Evolutionary conservation across 257 asterid genomes (phyloP).

Genomic region (Ilex asprella): DNA sequence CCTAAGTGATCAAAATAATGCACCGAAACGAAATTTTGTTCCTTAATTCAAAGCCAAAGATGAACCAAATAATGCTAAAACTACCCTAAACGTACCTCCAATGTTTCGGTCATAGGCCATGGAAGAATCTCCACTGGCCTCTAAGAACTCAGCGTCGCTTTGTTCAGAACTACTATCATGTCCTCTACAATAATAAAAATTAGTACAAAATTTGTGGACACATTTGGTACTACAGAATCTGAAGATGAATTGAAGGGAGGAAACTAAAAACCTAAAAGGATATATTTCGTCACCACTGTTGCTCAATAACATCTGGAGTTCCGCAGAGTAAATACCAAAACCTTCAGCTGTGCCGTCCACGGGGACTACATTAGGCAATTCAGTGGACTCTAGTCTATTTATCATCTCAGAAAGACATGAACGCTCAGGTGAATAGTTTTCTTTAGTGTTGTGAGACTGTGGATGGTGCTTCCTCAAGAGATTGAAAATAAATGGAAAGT

Average conservation of each 20-base stretch:
- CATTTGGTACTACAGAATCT: not conserved
- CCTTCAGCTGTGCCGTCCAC: slow-evolving; percentile 32
- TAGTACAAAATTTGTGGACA: slow-evolving; percentile 5
- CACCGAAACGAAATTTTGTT: no score
- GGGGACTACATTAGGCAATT: slow-evolving; percentile 21
- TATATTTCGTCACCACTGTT: slow-evolving; percentile 30
- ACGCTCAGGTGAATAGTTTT: slow-evolving; percentile 18
- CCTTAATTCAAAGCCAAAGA: not conserved
- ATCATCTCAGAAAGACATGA: slow-evolving; percentile 26
- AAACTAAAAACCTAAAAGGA: slow-evolving; percentile 39
- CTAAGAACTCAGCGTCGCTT: slow-evolving; percentile 29
- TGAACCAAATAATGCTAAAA: not conserved
- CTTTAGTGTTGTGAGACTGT: slow-evolving; percentile 31
- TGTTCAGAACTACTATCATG: slow-evolving; percentile 26
- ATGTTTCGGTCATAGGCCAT: slow-evolving; percentile 18
- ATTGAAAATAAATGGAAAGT: slow-evolving; percentile 72
- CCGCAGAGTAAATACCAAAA: slow-evolving; percentile 18
- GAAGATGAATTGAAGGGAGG: slow-evolving; percentile 13
- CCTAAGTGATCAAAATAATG: no score
- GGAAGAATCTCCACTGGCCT: slow-evolving; percentile 26
- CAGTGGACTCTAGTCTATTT: slow-evolving; percentile 21
- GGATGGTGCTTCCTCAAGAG: slow-evolving; percentile 59
- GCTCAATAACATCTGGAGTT: slow-evolving; percentile 22
- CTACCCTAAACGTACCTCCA: slow-evolving; percentile 36
- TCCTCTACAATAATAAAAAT: slow-evolving; percentile 24